Percentiles rank a stretch among this genome's conserved stretches.
Evolutionary conservation across 768 basidiomycete species (phyloP).

Genomic region (Suillus alpinus): DNA sequence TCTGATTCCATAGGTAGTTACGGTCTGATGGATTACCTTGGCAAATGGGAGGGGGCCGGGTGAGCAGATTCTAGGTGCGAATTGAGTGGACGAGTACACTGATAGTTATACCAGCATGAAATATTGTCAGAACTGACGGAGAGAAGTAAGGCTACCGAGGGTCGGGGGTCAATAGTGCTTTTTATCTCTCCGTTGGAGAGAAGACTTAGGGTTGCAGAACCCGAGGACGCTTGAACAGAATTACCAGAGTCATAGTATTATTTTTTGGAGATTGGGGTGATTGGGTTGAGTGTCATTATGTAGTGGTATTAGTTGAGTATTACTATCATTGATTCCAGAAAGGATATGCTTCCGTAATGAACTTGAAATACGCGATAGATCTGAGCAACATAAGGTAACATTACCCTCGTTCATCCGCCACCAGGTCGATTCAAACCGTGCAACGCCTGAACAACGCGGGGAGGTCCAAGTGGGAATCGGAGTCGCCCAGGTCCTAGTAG

Average conservation of each 20-base stretch:
- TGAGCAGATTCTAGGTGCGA: no score
- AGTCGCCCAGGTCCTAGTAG: background rate
- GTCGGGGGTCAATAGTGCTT: background rate
- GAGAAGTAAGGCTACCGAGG: background rate
- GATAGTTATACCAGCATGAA: background rate
- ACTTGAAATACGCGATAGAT: background rate
- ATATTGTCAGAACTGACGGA: background rate
- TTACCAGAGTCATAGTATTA: constrained; percentile 3
- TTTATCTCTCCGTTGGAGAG: background rate
- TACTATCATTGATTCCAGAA: constrained; percentile 7
- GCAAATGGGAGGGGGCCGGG: background rate
- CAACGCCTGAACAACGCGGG: constrained; percentile 15
- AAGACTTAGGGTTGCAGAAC: background rate
- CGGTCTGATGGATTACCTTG: background rate
- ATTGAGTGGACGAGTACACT: background rate
- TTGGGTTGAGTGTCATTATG: background rate
- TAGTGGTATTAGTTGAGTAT: constrained; percentile 7
- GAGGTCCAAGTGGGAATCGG: background rate
- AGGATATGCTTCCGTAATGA: constrained; percentile 9
- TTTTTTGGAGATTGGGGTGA: constrained; percentile 2
- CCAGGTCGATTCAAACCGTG: constrained; percentile 12
- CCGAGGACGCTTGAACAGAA: constrained; percentile 3
- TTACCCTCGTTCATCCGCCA: constrained; percentile 17
- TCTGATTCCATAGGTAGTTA: constrained; percentile 35
- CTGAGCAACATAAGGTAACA: background rate